Base-by-base conservation (phyloP, 768 basidiomycete species). In the Sarcodon sp. region DNA sequence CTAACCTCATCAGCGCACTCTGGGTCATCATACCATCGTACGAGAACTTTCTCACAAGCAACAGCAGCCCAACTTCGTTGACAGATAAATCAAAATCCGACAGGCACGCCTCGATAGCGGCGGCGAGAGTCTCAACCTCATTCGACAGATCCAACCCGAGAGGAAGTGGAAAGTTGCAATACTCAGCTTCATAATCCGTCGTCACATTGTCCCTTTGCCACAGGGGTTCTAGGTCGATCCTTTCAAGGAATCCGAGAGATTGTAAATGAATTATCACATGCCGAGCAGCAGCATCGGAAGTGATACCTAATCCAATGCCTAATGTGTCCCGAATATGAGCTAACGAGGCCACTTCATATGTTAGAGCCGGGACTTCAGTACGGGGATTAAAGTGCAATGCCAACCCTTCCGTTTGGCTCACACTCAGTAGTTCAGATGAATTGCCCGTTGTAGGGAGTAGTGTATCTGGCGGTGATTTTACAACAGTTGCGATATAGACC, bases 11-110 rank as follows among this genome's bases (percentile, higher is more conserved):
- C 44, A 83, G 60, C 1, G 78, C 80, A 59, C 87, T 87, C 34
- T 80, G 77, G 11, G 87, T 82, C 37, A 77, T 71, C 61, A 87
- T 68, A 12, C 79, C 73, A 52, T 76, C 82, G 0, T 87, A 87
- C 80, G 80, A 87, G 52, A 86, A 76, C 55, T 79, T 72, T 47
- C 78, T 71, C 5, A 69, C 66, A n/a, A 91, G 66, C 12, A 89
- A 64, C 7, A 87, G 61, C 48, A 90, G 73, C 1, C 81, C 87
- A 35, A 72, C 67, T 61, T 91, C 88, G 55, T 87, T 86, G 27
- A 80, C 69, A 3, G 80, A 75, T 31, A 91, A 65, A 60, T 88
- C 79, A 21, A 87, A 58, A 55, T 87, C 83, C 5, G 69, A 66
- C 18, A 91, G 66, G 54, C 79, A 83, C 4, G 75, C 73, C 58